Evolutionary conservation across 148 eudicot genomes (phyloP).

Genomic region (Dianthus caryophyllus): DNA sequence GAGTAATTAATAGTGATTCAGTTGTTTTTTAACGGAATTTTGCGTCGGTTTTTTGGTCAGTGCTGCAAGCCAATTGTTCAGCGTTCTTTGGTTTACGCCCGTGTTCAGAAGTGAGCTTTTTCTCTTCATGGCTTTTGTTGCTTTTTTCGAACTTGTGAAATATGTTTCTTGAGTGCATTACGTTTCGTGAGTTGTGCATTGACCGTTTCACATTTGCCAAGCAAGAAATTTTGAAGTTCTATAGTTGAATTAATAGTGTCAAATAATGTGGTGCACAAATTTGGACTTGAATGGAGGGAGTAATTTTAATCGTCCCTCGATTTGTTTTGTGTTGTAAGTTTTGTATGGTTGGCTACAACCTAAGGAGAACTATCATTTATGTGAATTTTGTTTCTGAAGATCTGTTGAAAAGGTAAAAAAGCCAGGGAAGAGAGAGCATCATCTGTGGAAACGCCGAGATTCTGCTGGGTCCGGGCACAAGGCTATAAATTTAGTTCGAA

Average conservation of each 20-base stretch:
- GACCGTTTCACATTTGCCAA: too few species aligned
- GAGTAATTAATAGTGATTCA: neutral
- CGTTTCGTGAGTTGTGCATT: neutral
- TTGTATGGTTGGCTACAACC: constrained; percentile 10
- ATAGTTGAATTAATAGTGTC: too few species aligned
- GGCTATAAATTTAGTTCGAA: constrained; percentile 75
- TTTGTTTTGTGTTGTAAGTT: constrained; percentile 19
- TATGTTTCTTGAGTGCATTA: neutral
- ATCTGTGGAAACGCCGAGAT: constrained; percentile 78
- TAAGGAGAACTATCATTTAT: constrained; percentile 11
- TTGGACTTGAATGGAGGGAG: too few species aligned
- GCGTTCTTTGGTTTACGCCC: constrained; percentile 16
- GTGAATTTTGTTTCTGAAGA: constrained; percentile 7
- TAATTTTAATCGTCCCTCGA: neutral
- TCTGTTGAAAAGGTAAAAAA: constrained; percentile 43
- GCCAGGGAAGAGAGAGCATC: constrained; percentile 75
- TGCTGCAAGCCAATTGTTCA: constrained; percentile 9
- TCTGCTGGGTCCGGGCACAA: constrained; percentile 81
- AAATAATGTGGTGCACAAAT: too few species aligned
- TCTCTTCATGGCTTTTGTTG: neutral
- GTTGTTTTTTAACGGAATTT: too few species aligned
- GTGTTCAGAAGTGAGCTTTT: constrained; percentile 45
- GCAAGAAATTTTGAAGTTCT: too few species aligned
- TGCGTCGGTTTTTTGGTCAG: neutral
- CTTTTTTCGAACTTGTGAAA: neutral